These are phyloP conservation scores for Tetradesmus obliquus DNA, from an alignment of 139 green algal genomes.

Conservation along the genomic window DNA sequence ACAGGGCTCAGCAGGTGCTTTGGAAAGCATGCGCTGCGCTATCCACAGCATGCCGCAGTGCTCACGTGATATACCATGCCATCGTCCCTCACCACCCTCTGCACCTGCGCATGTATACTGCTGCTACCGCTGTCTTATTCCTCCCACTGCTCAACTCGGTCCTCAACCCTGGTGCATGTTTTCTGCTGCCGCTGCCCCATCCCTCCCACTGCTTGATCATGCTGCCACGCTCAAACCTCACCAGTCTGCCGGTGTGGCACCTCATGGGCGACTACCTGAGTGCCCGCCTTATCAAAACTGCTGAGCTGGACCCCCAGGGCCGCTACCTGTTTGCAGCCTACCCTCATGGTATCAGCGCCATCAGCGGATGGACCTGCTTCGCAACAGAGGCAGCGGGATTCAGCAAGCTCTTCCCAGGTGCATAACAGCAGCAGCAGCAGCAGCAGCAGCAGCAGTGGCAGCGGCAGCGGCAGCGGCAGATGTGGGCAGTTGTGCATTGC, in stretches of 20 bases:
- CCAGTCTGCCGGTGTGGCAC: slow-evolving; percentile 63
- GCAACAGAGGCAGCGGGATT: slow-evolving; percentile 63
- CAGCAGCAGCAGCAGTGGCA: neutral
- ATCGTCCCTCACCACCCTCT: no score
- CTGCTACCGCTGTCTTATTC: no score
- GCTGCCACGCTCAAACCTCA: neutral
- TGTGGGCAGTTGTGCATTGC: no score
- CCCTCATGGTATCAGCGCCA: slow-evolving; percentile 62
- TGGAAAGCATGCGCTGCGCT: no score
- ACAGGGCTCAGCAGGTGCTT: no score
- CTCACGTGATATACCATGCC: no score
- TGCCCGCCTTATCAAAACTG: slow-evolving; percentile 63
- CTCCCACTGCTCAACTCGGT: no score
- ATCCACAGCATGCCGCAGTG: no score
- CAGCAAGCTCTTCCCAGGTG: slow-evolving; percentile 56
- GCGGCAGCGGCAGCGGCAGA: neutral
- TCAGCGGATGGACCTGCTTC: slow-evolving; percentile 63
- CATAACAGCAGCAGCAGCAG: neutral
- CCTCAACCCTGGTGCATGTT: no score
- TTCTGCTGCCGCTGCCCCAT: neutral
- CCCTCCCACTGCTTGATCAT: neutral
- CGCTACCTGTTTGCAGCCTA: slow-evolving; percentile 67
- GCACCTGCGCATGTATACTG: no score
- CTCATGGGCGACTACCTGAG: slow-evolving; percentile 60
- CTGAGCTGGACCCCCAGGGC: slow-evolving; percentile 59